phyloP scores from a whole-genome alignment of 495 filamentous ascomycete genomes.

The Pyrenopolyporus hunteri region DNA sequence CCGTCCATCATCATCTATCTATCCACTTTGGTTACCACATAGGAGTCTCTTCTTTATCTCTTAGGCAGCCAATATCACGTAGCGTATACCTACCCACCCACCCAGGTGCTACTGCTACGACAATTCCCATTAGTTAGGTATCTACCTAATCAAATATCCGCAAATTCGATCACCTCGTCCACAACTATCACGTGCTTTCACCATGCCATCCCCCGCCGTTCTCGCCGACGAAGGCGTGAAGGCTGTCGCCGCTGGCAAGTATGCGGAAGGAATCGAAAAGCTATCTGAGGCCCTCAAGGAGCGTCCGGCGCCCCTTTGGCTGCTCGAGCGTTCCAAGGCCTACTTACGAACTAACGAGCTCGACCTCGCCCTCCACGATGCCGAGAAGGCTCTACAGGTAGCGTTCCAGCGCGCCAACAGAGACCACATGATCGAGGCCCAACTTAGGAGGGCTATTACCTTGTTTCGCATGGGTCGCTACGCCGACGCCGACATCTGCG shows the following conservation, averaged over 20 bases:
- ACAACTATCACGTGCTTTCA: too few species aligned
- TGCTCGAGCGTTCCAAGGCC: constrained; percentile 85
- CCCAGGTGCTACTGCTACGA: too few species aligned
- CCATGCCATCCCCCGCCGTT: constrained; percentile 36
- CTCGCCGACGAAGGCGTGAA: constrained; percentile 51
- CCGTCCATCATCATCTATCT: too few species aligned
- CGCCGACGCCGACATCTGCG: constrained; percentile 77
- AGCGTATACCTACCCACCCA: too few species aligned
- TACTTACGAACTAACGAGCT: constrained; percentile 65
- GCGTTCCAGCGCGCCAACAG: constrained; percentile 77
- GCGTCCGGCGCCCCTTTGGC: constrained; percentile 77
- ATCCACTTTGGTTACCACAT: too few species aligned
- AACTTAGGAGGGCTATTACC: constrained; percentile 79
- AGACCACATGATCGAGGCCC: constrained; percentile 78
- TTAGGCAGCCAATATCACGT: too few species aligned
- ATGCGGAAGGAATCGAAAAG: constrained; percentile 67
- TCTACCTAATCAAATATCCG: too few species aligned
- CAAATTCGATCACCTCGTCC: too few species aligned
- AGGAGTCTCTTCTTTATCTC: too few species aligned
- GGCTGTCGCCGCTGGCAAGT: constrained; percentile 69
- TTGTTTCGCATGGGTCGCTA: constrained; percentile 72
- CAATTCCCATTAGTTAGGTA: too few species aligned
- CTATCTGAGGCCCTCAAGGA: constrained; percentile 77
- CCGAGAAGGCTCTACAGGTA: constrained; percentile 73
- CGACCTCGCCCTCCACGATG: constrained; percentile 73